Percentiles rank a stretch among this genome's conserved stretches.
Conservation (phyloP, 2,329 filamentous ascomycete genomes). For the Calonectria montana region DNA sequence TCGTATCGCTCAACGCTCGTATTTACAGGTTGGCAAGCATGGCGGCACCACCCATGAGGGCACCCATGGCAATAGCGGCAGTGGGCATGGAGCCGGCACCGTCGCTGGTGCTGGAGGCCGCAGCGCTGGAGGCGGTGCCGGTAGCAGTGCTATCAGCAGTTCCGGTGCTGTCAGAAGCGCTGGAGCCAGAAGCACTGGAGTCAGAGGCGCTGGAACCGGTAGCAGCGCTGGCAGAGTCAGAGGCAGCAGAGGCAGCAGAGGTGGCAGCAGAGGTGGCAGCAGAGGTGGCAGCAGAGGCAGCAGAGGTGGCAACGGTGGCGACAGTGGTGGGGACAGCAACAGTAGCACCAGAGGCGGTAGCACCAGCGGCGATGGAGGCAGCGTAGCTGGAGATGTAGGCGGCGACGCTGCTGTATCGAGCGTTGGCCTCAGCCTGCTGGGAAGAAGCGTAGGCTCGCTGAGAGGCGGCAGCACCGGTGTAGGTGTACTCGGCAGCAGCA, state of each 20-base stretch:
- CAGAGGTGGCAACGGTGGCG: neutral
- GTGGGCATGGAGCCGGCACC: constrained; percentile 18
- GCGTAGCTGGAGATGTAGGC: constrained; percentile 9
- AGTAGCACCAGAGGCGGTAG: neutral
- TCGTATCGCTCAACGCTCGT: neutral
- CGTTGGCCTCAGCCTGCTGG: constrained; percentile 6
- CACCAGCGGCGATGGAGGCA: constrained; percentile 1
- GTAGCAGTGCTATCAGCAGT: neutral
- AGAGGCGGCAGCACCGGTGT: neutral
- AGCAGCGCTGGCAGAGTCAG: neutral
- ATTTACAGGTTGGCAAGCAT: constrained; percentile 20
- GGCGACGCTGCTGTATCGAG: constrained; percentile 3
- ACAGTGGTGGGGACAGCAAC: neutral
- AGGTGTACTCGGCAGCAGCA: neutral
- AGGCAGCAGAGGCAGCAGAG: neutral
- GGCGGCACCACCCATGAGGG: constrained; percentile 22
- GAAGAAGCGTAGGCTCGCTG: constrained; percentile 2
- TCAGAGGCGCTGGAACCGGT: neutral
- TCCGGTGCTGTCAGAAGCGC: constrained; percentile 4
- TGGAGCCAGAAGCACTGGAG: neutral
- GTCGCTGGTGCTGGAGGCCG: constrained; percentile 13
- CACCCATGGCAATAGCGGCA: constrained; percentile 16
- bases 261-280: neutral
- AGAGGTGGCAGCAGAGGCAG: neutral
- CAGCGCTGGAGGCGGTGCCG: neutral